Evolutionary conservation across 768 basidiomycete genomes (phyloP).

Genomic region (Mycena olivaceomarginata): DNA sequence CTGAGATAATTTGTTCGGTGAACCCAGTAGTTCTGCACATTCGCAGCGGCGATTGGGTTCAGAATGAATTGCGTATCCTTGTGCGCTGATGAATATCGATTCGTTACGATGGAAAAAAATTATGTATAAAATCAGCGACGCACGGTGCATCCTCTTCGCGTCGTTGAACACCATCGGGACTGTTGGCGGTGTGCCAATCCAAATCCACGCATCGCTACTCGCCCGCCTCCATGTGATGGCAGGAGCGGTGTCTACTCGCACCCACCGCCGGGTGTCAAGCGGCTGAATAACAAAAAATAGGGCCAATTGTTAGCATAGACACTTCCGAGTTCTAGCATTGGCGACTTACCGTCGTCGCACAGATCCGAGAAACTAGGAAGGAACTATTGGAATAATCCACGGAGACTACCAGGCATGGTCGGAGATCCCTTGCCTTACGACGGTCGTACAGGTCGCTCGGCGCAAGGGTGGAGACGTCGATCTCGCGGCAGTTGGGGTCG

Average conservation of each 20-base stretch:
- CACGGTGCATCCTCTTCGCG: constrained; percentile 32
- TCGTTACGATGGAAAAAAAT: not conserved
- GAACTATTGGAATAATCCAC: not conserved
- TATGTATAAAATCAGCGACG: not conserved
- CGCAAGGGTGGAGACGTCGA: constrained; percentile 14
- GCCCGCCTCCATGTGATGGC: constrained; percentile 10
- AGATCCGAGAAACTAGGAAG: constrained; percentile 12
- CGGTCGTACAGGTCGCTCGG: constrained; percentile 8
- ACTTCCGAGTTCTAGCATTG: not conserved
- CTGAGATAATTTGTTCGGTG: constrained; percentile 24
- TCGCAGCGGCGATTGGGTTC: constrained; percentile 2
- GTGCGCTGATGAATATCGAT: constrained; percentile 2
- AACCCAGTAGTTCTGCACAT: constrained; percentile 29
- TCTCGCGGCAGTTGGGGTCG: constrained; percentile 17
- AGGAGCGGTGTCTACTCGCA: constrained; percentile 14
- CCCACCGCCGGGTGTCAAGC: constrained; percentile 23
- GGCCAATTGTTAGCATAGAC: not conserved
- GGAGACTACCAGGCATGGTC: constrained; percentile 20
- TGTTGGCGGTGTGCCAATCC: constrained; percentile 31
- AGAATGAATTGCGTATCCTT: constrained; percentile 10
- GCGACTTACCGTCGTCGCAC: constrained; percentile 5
- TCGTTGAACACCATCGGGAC: constrained; percentile 33
- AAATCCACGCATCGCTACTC: constrained; percentile 22
- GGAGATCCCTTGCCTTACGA: not conserved
- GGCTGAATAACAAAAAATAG: not conserved